Percentiles rank a stretch among this genome's conserved stretches.
Conservation (phyloP, 306 rosid species). For the Senna siamea region DNA sequence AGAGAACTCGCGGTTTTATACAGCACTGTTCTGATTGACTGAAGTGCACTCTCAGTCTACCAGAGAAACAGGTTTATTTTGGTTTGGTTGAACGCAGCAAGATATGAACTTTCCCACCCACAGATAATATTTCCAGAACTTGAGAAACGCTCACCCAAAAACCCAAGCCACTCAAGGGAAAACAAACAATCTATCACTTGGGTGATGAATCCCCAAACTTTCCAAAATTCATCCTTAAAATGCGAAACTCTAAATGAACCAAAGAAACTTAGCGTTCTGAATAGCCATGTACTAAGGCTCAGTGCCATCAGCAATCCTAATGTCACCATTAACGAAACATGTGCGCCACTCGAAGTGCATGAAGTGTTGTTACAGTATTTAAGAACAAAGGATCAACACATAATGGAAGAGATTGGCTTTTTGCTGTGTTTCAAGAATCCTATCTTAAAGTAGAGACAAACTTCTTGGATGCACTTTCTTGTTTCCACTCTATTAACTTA, state of each 20-base stretch:
- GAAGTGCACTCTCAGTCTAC: not conserved
- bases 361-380: not conserved
- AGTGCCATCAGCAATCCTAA: not conserved
- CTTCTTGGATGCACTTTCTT: too few relatives aligned
- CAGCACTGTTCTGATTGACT: not conserved
- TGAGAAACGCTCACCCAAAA: not conserved
- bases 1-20: not conserved
- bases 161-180: not conserved
- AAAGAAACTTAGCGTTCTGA: not conserved
- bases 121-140: not conserved
- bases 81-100: not conserved
- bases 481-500: too few relatives aligned
- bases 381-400: not conserved
- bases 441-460: not conserved
- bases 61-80: not conserved
- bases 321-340: too few relatives aligned
- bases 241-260: not conserved
- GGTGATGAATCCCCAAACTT: not conserved
- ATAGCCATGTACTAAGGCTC: not conserved
- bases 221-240: not conserved
- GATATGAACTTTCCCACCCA: not conserved
- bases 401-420: not conserved
- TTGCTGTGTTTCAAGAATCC: not conserved
- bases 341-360: not conserved
- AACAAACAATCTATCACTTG: not conserved